phyloP scores from a whole-genome alignment of 2,329 filamentous ascomycete species.

The Xenoacremonium recifei region DNA sequence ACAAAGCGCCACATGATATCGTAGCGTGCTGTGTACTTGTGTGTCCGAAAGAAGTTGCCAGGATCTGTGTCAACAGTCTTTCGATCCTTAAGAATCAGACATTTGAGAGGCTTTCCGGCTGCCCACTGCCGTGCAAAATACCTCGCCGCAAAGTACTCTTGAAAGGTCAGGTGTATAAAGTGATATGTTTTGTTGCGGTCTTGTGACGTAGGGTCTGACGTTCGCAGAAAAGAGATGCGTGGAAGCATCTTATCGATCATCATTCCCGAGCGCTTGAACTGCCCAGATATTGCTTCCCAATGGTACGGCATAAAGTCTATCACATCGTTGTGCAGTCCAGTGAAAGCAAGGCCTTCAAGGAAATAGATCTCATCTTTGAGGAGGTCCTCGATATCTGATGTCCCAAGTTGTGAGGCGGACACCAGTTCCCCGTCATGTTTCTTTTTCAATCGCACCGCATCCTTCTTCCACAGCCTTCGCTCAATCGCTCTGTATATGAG shows the following conservation, averaged over 20 bases:
- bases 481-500: slow-evolving; percentile 32
- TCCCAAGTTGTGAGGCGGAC: slow-evolving; percentile 1
- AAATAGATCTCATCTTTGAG: slow-evolving; percentile 20
- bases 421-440: slow-evolving; percentile 4
- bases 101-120: slow-evolving; percentile 10
- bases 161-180: slow-evolving; percentile 42
- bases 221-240: slow-evolving; percentile 36
- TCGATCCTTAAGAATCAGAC: slow-evolving; percentile 6
- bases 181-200: slow-evolving; percentile 29
- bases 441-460: slow-evolving; percentile 29
- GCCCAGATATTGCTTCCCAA: slow-evolving; percentile 15
- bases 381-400: slow-evolving; percentile 12
- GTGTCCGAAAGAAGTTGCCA: slow-evolving; percentile 25
- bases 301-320: slow-evolving; percentile 30
- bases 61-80: slow-evolving; percentile 5
- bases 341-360: slow-evolving; percentile 35
- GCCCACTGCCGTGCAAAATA: slow-evolving; percentile 37
- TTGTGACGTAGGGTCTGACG: slow-evolving; percentile 25
- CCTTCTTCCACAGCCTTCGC: slow-evolving; percentile 38
- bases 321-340: slow-evolving; percentile 30
- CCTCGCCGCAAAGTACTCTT: slow-evolving; percentile 41
- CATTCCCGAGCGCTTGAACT: slow-evolving; percentile 8
- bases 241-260: slow-evolving; percentile 15
- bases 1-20: slow-evolving; percentile 43
- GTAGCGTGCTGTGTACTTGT: slow-evolving; percentile 39